Base-by-base conservation (phyloP, 148 eudicot genomes). In the Nyssa sinensis region DNA sequence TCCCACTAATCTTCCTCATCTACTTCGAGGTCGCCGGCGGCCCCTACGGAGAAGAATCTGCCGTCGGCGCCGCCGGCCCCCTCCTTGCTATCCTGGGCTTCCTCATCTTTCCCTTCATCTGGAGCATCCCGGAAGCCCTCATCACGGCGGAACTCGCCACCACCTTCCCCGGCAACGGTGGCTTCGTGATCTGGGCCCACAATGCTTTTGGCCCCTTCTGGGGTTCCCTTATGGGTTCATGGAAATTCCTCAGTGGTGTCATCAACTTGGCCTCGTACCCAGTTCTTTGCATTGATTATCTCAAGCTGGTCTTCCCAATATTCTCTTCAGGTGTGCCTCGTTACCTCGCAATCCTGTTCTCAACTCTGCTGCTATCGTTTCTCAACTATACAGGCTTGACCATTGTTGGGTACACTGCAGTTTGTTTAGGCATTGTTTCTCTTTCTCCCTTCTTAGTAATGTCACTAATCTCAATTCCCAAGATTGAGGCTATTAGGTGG, bases 81-180 rank as follows among this genome's bases (percentile, higher is more conserved):
- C n/a, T n/a, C n/a, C n/a, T n/a, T n/a, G n/a, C n/a, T n/a, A n/a
- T n/a, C n/a, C n/a, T n/a, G n/a, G n/a, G n/a, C n/a, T n/a, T n/a
- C n/a, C n/a, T n/a, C n/a, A n/a, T n/a, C n/a, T n/a, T n/a, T n/a
- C n/a, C n/a, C n/a, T n/a, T n/a, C n/a, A n/a, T n/a, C n/a, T n/a
- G n/a, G n/a, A n/a, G n/a, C n/a, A n/a, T n/a, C n/a, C n/a, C n/a
- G n/a, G n/a, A n/a, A n/a, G n/a, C n/a, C n/a, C n/a, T n/a, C 3
- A 28, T 83, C 75, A 83, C 86, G 23, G 86, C 86, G n/a, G 86
- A 83, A 66, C 86, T 83, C 12, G 80, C 86, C 70, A 83, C 86
- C 64, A 47, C 85, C 17, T 83, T 75, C 67, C 85, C 82, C 7
- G 85, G 82, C 51, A 76, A 83, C 9, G 86, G 86, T 13, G 86